These are phyloP conservation scores for Nosema muscidifuracis DNA, from an alignment of 371 early-diverging fungal species.

Conservation along the genomic window DNA sequence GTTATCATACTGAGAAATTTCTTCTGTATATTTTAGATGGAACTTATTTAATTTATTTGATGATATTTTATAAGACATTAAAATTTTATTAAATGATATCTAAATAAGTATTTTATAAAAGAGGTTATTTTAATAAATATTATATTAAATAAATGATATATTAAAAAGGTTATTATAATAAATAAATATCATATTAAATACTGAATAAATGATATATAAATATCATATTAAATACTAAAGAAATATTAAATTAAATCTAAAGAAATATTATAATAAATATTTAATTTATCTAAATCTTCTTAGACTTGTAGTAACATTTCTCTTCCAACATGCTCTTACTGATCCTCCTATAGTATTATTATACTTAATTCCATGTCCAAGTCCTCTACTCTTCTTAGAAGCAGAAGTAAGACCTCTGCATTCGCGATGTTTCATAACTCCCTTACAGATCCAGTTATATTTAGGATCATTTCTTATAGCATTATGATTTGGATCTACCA, in stretches of 20 bases:
- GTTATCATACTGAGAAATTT: neutral
- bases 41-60: neutral
- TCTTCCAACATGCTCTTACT: conserved; percentile 71
- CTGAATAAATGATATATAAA: neutral
- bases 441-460: conserved; percentile 93
- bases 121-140: too few relatives aligned
- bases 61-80: neutral
- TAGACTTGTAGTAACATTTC: conserved; percentile 68
- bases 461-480: conserved; percentile 90
- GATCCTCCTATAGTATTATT: conserved; percentile 95
- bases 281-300: conserved; percentile 65
- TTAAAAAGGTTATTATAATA: too few relatives aligned
- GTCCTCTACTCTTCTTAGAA: conserved; percentile 88
- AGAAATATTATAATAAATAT: too few relatives aligned
- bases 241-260: too few relatives aligned
- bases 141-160: too few relatives aligned
- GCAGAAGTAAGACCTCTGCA: conserved; percentile 88
- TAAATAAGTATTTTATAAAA: too few relatives aligned
- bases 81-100: neutral
- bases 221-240: too few relatives aligned
- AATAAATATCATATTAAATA: too few relatives aligned
- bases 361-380: conserved; percentile 87
- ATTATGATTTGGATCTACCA: conserved; percentile 88
- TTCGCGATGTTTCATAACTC: conserved; percentile 94
- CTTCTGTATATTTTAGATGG: neutral